Conservation (phyloP, 1,139 yeast species). For the Saccharomyces hybrid region DNA sequence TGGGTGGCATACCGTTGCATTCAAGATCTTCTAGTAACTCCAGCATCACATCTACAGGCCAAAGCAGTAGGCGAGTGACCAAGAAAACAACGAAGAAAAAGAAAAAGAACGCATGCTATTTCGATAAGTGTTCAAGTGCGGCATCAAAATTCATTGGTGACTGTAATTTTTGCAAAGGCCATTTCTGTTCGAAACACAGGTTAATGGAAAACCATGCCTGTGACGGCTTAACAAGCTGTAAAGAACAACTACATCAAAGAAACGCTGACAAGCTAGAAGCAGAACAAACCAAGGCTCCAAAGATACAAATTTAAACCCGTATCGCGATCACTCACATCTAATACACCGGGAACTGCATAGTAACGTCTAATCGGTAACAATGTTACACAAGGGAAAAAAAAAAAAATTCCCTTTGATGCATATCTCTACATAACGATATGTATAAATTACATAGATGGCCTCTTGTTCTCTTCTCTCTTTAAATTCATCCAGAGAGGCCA, state of each 20-base stretch:
- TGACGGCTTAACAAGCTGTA: constrained; percentile 68
- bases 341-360: background rate
- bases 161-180: constrained; percentile 79
- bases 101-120: constrained; percentile 58
- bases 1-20: background rate
- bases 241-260: constrained; percentile 67
- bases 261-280: constrained; percentile 41
- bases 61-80: background rate
- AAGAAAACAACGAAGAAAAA: constrained; percentile 32
- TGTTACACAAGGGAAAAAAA: background rate
- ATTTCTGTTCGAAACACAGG: constrained; percentile 82
- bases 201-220: constrained; percentile 81
- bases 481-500: background rate
- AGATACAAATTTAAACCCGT: constrained; percentile 31
- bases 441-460: background rate
- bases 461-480: background rate
- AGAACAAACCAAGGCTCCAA: constrained; percentile 42
- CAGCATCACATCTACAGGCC: background rate
- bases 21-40: background rate
- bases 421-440: background rate
- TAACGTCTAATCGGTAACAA: background rate
- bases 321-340: background rate
- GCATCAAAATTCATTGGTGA: constrained; percentile 84
- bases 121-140: constrained; percentile 51
- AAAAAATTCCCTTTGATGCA: background rate